Conservation (phyloP, 2,329 filamentous ascomycete species). For the Cytospora mali region DNA sequence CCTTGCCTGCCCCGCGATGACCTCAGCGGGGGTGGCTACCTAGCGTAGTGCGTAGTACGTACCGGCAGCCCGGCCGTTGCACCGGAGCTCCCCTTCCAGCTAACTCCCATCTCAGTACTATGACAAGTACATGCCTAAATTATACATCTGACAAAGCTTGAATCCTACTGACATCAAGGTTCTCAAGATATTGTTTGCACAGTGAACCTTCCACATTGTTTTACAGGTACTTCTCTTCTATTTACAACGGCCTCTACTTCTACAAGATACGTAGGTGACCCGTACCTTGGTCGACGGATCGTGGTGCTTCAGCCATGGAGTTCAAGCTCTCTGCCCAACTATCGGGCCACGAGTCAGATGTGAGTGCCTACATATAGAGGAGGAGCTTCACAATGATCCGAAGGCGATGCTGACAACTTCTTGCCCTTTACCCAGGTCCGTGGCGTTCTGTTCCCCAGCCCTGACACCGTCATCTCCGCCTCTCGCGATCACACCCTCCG, state of each 20-base stretch:
- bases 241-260: background rate
- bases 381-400: background rate
- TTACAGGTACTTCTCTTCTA: background rate
- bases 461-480: slow-evolving; percentile 76
- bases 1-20: slow-evolving; percentile 23
- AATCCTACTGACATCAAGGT: background rate
- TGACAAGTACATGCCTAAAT: background rate
- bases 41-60: slow-evolving; percentile 9
- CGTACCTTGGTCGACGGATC: too few species aligned
- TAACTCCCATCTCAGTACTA: background rate
- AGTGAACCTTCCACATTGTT: background rate
- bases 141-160: background rate
- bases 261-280: slow-evolving; percentile 9
- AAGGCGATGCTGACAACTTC: slow-evolving; percentile 1
- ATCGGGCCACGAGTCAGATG: slow-evolving; percentile 89
- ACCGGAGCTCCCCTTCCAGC: slow-evolving; percentile 6
- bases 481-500: slow-evolving; percentile 92
- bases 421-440: slow-evolving; percentile 67
- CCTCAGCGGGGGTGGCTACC: slow-evolving; percentile 26
- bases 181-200: background rate
- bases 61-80: slow-evolving; percentile 8
- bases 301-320: slow-evolving; percentile 44
- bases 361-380: slow-evolving; percentile 60
- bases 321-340: slow-evolving; percentile 94
- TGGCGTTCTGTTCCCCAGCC: slow-evolving; percentile 75